Conservation (phyloP, 1,139 yeast species). For the Geotrichum europaeum region DNA sequence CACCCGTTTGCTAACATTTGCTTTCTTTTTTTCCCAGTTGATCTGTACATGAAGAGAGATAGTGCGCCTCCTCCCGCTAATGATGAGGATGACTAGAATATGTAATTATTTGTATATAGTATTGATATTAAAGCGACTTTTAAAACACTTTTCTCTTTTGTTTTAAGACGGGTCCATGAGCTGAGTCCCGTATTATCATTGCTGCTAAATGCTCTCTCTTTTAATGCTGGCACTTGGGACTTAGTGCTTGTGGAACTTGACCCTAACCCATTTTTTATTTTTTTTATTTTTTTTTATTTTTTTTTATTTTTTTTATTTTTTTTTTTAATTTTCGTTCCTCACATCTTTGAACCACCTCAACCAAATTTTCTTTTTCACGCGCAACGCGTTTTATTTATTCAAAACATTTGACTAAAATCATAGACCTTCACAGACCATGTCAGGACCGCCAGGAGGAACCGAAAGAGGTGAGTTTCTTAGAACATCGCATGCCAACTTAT, state of each 20-base stretch:
- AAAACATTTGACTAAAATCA: not conserved
- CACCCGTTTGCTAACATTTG: not conserved
- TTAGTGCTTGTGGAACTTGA: not conserved
- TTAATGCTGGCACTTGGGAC: not conserved
- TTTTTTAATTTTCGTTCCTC: not conserved
- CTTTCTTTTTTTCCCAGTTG: slow-evolving; percentile 38
- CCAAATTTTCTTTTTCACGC: not conserved
- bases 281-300: not conserved
- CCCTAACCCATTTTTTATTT: not conserved
- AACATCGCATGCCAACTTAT: not conserved
- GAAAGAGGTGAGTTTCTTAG: not conserved
- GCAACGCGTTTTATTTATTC: not conserved
- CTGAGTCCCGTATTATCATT: too few species aligned
- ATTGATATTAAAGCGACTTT: not conserved
- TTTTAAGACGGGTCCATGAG: too few species aligned
- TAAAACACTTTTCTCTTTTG: not conserved
- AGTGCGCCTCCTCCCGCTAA: slow-evolving; percentile 77
- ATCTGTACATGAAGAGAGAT: slow-evolving; percentile 81
- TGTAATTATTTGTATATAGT: slow-evolving; percentile 6
- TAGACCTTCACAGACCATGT: not conserved
- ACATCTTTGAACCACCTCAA: not conserved
- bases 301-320: not conserved
- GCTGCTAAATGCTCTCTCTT: too few species aligned
- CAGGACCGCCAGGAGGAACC: slow-evolving; percentile 2
- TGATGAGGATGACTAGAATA: slow-evolving; percentile 71